Conservation (phyloP, 768 basidiomycete genomes). For the Pholiota microspora region DNA sequence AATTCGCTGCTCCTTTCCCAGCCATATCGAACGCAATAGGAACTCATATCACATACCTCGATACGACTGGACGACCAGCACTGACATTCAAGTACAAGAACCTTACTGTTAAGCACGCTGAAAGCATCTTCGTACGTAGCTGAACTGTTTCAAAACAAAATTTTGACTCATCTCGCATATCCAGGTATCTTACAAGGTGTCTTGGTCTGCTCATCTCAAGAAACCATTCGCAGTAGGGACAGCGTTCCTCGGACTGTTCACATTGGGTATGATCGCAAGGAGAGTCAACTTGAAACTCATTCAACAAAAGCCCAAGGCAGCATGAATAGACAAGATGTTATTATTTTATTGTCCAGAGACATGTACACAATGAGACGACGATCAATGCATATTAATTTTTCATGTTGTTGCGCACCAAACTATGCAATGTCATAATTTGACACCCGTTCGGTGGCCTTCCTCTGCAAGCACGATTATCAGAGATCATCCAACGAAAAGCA, state of each 20-base stretch:
- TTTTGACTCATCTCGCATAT: neutral
- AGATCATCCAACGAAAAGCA: neutral
- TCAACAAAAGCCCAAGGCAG: conserved; percentile 41
- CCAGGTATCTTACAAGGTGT: conserved; percentile 87
- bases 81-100: conserved; percentile 71
- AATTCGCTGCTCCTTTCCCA: conserved; percentile 76
- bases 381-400: conserved; percentile 11
- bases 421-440: conserved; percentile 41
- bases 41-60: conserved; percentile 87
- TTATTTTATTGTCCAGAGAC: conserved; percentile 11
- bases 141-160: conserved; percentile 3
- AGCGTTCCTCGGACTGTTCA: conserved; percentile 69
- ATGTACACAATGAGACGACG: conserved; percentile 10
- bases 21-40: conserved; percentile 57
- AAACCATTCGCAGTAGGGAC: conserved; percentile 80
- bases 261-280: conserved; percentile 39
- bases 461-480: neutral
- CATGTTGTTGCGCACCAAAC: conserved; percentile 28
- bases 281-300: conserved; percentile 49
- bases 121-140: conserved; percentile 75
- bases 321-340: conserved; percentile 17
- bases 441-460: conserved; percentile 36
- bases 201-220: conserved; percentile 75
- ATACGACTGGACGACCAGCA: conserved; percentile 84
- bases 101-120: conserved; percentile 77